These are phyloP conservation scores for Capsicum rhomboideum DNA, from an alignment of 257 asterid genomes.

Conservation along the genomic window DNA sequence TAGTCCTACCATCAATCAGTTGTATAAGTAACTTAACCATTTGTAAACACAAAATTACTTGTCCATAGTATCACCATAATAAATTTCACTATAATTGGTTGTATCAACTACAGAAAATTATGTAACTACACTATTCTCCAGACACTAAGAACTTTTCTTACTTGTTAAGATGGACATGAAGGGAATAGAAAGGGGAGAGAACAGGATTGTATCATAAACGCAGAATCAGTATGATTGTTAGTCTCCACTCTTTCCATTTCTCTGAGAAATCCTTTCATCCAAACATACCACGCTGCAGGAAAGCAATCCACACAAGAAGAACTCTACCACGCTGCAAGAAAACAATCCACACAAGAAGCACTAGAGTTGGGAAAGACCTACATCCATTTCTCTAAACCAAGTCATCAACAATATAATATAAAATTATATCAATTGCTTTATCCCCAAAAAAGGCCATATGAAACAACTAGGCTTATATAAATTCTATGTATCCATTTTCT, in stretches of 20 bases:
- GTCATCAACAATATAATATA: background rate
- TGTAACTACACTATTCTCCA: background rate
- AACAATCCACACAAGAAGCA: background rate
- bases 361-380: background rate
- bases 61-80: background rate
- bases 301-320: too few species aligned
- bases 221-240: too few species aligned
- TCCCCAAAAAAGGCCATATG: background rate
- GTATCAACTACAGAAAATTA: background rate
- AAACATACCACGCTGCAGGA: background rate
- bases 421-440: background rate
- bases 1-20: background rate
- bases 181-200: background rate
- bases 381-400: background rate
- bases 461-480: background rate
- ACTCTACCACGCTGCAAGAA: too few species aligned
- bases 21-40: background rate
- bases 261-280: background rate
- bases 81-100: background rate
- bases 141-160: background rate
- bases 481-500: background rate
- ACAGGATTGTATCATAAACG: background rate
- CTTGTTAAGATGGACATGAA: background rate
- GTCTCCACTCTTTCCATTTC: background rate
- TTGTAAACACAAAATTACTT: background rate